Conservation (phyloP, 257 asterid genomes). For the Rehmannia glutinosa region DNA sequence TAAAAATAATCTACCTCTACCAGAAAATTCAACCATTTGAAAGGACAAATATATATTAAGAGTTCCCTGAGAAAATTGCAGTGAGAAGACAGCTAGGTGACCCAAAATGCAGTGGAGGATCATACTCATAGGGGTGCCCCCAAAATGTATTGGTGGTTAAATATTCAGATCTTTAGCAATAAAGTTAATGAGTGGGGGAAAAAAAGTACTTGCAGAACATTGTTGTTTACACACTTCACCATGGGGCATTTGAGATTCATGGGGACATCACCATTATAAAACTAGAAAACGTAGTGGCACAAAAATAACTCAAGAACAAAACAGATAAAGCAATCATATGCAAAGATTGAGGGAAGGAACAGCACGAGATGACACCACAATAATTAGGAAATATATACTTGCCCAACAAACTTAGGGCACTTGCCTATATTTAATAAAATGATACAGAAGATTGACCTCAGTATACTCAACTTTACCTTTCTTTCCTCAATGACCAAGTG, state of each 20-base stretch:
- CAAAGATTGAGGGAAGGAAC: background rate
- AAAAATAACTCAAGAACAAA: background rate
- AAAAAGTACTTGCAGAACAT: background rate
- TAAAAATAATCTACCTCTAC: background rate
- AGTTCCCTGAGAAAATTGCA: background rate
- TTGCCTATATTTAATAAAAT: constrained; percentile 23
- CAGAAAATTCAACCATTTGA: background rate
- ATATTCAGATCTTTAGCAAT: background rate
- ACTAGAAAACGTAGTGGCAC: constrained; percentile 2
- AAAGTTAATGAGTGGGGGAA: background rate
- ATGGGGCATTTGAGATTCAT: background rate
- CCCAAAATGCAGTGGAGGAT: background rate
- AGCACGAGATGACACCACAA: constrained; percentile 6
- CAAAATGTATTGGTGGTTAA: background rate
- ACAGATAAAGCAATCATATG: constrained; percentile 2
- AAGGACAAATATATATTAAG: background rate
- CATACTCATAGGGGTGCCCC: background rate
- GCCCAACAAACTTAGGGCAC: constrained; percentile 26
- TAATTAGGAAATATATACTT: constrained; percentile 13
- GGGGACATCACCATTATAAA: background rate
- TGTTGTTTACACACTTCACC: background rate
- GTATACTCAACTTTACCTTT: constrained; percentile 53
- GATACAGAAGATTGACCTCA: constrained; percentile 28
- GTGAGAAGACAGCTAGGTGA: background rate
- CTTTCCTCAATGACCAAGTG: constrained; percentile 33